Base-by-base conservation (phyloP, 441 rosid genomes). In the Raphanus hybrid region DNA sequence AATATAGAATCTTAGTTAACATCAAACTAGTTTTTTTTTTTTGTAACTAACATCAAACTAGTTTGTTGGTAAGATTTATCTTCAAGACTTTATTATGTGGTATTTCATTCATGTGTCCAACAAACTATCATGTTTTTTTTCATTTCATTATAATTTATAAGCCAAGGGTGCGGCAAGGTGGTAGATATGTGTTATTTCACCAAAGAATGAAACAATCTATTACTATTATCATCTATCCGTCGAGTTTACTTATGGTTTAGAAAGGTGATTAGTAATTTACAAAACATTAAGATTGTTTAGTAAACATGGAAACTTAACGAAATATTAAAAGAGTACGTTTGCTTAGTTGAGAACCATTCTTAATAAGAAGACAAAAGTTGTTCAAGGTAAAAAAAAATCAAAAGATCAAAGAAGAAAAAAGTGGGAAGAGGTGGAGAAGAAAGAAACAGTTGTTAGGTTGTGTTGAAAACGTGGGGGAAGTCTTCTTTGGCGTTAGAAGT, bases 401-500 rank as follows among this genome's bases (percentile, higher is more conserved):
- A 35, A 35, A 43, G 2, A 43, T 3, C n/a, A 3, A 12, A 8
- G 14, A 1, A 20, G 59, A 70, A 27, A 35, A 76, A 77, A 77
- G 23, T 64, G 72, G 67, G 76, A 29, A 77, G 71, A 70, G 66
- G 75, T 70, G 75, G 71, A 43, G 75, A 71, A n/a, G 76, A 41
- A 70, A 76, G 75, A 64, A 65, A 77, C 71, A 77, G 80, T 77
- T 71, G 80, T 77, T 70, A 34, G 67, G 61, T 70, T 58, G 80
- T 70, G 80, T 77, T 77, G 76, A 77, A 77, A 77, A 77, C 80
- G 80, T 77, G 80, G 37, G 80, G 37, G 15, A 71, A 77, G 76
- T 64, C 75, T 64, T 70, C 32, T 76, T 27, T 64, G 71, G 18
- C 65, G 59, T 76, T 76, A 54, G 6, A 76, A 54, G 27, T 3